Evolutionary conservation across 176 grass and related monocot species (phyloP), one percentile per base, ranked within the genome.

Genomic region (Bothriochloa decipiens): DNA sequence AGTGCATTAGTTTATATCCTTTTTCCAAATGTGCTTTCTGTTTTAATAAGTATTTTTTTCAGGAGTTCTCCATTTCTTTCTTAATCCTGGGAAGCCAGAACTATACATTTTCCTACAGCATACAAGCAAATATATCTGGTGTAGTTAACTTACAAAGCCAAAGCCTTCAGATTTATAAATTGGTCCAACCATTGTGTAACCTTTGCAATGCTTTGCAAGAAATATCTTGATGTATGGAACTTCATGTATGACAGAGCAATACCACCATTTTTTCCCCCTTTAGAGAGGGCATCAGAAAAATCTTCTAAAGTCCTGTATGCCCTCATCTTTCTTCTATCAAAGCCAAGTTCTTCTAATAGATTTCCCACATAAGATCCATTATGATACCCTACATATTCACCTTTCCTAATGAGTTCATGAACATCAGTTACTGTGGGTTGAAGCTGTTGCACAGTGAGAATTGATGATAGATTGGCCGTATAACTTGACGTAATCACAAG

Each of bases 401-500:
- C 84, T 36, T 45, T 84, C 6, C 13, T 89, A 33, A 57, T 69
- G 14, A 94, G 89, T 63, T 94, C 77, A 66, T 78, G 76, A 36
- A 87, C 11, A 43, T 82, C 42, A 33, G 81, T 94, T 33, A 89
- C 84, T 39, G 89, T 79, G 8, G 89, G 89, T 79, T 80, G 73
- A 75, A 91, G 89, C 32, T 94, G 60, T 18, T 91, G 84, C 15
- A 91, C 73, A 2, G 89, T 94, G 6, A 94, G 81, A 81, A 94
- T 91, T 18, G 89, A 94, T 16, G 92, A 37, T 41, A 94, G 76
- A 62, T 82, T 94, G 76, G 92, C 89, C 23, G 89, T 94, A 45
- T 94, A 94, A 45, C 87, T 94, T 70, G 89, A 87, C 4, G 89
- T 85, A 53, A 94, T 84, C 77, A 91, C 75, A 10, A 91, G 87